phyloP scores from a whole-genome alignment of 139 green algal species.

The Asterochloris erici region DNA sequence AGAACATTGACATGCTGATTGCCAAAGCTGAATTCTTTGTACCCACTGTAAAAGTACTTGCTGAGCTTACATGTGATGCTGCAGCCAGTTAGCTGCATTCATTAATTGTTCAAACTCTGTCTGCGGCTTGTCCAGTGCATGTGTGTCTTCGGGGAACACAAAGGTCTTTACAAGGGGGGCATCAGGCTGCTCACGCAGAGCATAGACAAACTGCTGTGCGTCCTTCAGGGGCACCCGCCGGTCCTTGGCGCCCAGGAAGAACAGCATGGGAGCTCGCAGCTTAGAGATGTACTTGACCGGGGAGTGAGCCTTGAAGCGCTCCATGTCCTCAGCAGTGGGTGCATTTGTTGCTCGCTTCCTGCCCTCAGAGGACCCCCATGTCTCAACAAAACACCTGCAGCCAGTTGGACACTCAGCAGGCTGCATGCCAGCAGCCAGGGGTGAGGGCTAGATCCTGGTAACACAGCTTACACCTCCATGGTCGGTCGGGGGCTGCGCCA shows the following conservation, averaged over 20 bases:
- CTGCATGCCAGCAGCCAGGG: no score
- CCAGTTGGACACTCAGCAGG: no score
- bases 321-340: conserved; percentile 62
- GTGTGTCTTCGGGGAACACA: conserved; percentile 84
- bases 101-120: conserved; percentile 76
- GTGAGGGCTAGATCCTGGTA: no score
- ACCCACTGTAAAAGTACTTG: no score
- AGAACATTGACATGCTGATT: no score
- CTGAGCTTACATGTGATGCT: no score
- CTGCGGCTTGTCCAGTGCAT: conserved; percentile 84
- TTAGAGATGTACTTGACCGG: conserved; percentile 65
- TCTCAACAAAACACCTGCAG: no score
- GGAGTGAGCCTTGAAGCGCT: conserved; percentile 54
- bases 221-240: conserved; percentile 51
- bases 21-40: no score
- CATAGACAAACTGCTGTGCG: conserved; percentile 66
- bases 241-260: conserved; percentile 86
- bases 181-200: conserved; percentile 42
- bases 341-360: conserved; percentile 29
- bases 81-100: conserved; percentile 8
- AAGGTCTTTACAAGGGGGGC: conserved; percentile 46
- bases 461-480: no score
- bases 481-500: no score
- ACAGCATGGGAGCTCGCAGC: conserved; percentile 70
- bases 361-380: conserved; percentile 41